Conservation (phyloP, 768 basidiomycete genomes). For the Boletellus ananas region DNA sequence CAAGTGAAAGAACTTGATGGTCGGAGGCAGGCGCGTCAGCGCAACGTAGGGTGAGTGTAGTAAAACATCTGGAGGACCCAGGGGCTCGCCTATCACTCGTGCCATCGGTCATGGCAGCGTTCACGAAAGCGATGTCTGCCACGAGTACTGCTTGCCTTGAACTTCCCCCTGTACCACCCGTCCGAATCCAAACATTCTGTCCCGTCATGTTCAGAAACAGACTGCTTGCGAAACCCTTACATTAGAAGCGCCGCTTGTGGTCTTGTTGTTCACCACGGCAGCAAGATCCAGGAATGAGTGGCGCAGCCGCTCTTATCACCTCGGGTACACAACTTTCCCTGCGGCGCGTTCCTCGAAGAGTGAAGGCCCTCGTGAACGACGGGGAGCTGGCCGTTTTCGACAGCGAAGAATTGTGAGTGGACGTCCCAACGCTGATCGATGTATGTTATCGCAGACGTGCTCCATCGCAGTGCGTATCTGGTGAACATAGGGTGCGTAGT, state of each 20-base stretch:
- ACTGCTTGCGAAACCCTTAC: background rate
- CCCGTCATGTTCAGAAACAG: constrained; percentile 12
- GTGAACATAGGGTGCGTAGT: constrained; percentile 32
- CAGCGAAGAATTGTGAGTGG: constrained; percentile 34
- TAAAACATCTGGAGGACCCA: background rate
- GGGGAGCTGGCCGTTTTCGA: constrained; percentile 25
- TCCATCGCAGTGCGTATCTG: constrained; percentile 37
- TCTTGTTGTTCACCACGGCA: background rate
- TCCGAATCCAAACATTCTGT: constrained; percentile 5
- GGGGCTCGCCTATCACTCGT: background rate
- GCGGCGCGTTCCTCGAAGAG: constrained; percentile 20
- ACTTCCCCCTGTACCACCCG: background rate
- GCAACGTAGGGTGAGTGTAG: constrained; percentile 2
- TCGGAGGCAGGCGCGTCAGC: constrained; percentile 31
- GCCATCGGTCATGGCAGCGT: background rate
- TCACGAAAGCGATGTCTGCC: background rate
- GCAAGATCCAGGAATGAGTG: constrained; percentile 14
- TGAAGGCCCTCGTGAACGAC: constrained; percentile 15
- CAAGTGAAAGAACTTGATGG: constrained; percentile 57
- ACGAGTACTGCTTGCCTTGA: background rate
- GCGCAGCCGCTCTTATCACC: constrained; percentile 12
- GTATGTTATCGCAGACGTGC: background rate
- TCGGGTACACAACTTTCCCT: constrained; percentile 23
- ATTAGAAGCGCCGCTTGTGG: background rate
- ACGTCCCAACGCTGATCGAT: background rate